These are phyloP conservation scores for Botrytis aclada DNA, from an alignment of 2,329 filamentous ascomycete species.

Conservation along the genomic window DNA sequence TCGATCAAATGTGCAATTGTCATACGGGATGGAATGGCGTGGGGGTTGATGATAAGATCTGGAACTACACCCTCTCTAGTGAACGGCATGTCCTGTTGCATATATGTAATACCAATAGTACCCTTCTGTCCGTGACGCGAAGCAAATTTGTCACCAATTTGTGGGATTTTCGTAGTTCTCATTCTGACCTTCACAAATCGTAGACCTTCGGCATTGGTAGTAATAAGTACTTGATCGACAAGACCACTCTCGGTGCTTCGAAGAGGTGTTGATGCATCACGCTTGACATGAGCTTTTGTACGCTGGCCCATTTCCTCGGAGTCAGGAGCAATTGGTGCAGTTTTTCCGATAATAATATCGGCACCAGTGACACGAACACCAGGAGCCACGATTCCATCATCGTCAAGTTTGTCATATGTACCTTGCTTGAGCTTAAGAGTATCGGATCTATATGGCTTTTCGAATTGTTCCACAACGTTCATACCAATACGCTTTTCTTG, in stretches of 20 bases:
- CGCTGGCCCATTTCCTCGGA: slow-evolving; percentile 91
- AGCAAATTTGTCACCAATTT: slow-evolving; percentile 99
- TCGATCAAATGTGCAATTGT: slow-evolving; percentile 99
- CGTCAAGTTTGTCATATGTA: slow-evolving; percentile 95
- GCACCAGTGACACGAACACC: slow-evolving; percentile 94
- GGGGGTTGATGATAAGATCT: slow-evolving; percentile 97
- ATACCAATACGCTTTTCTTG: slow-evolving; percentile 95
- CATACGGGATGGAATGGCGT: slow-evolving; percentile 99
- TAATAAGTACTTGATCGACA: slow-evolving; percentile 87
- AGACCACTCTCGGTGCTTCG: slow-evolving; percentile 97
- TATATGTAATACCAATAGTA: slow-evolving; percentile 97
- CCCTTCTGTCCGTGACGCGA: slow-evolving; percentile 99
- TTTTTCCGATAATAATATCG: slow-evolving; percentile 99
- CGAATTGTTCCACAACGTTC: slow-evolving; percentile 88
- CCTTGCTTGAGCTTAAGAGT: slow-evolving; percentile 91
- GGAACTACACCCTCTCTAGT: slow-evolving; percentile 86
- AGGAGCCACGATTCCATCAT: slow-evolving; percentile 91
- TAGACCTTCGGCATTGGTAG: slow-evolving; percentile 90
- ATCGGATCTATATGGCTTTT: slow-evolving; percentile 86
- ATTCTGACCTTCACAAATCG: slow-evolving; percentile 98
- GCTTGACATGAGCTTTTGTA: slow-evolving; percentile 84
- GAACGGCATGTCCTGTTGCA: slow-evolving; percentile 98
- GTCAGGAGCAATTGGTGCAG: slow-evolving; percentile 88
- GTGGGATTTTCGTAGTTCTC: slow-evolving; percentile 93
- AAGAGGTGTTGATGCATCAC: slow-evolving; percentile 92